Evolutionary conservation across 805 yeast species (phyloP), one percentile per base, ranked within the genome.

Genomic region (Metschnikowia colocasiae): DNA sequence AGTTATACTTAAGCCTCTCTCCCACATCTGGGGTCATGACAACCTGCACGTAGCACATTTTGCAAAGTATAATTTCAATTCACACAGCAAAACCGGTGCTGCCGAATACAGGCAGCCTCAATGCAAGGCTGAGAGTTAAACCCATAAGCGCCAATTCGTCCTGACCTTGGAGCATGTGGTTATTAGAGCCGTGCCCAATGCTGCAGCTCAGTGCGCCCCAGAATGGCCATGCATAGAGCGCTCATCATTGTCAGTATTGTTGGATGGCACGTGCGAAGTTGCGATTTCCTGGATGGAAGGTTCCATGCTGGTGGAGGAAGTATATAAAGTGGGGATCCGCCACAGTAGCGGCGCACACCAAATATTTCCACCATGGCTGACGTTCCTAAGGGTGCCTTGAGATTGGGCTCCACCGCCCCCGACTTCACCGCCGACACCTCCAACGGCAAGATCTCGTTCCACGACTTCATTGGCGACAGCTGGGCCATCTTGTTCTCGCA

Each of bases 401-500:
- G 96, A 75, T 84, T 85, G 65, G 95, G 95, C 46, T 80, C 91
- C 36, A 71, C 71, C 45, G 97, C 95, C 49, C 97, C 97, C 64
- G 84, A 91, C 69, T 90, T 90, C 78, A 73, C 76, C 52, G 92
- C 95, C 50, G 81, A 80, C 55, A 81, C 96, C 48, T 87, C 96
- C 50, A 76, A 75, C 54, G 97, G 97, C 49, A 80, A 80, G 54
- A 81, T 90, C 63, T 81, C 87, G 56, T 90, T 90, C 82, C 95
- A 90, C 73, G 83, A 91, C 52, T 90, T 76, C 76, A 75, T 89
- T 58, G 92, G 92, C 41, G 81, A 85, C 70, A 79, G 83, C 40
- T 90, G 97, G 97, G 82, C 84, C 40, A 83, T 90, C 43, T 75
- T 90, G 62, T 90, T 90, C 73, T 87, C 95, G 22, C 97, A 90